Base-by-base conservation (phyloP, 179 eudicot genomes). In the Actinidia arguta region DNA sequence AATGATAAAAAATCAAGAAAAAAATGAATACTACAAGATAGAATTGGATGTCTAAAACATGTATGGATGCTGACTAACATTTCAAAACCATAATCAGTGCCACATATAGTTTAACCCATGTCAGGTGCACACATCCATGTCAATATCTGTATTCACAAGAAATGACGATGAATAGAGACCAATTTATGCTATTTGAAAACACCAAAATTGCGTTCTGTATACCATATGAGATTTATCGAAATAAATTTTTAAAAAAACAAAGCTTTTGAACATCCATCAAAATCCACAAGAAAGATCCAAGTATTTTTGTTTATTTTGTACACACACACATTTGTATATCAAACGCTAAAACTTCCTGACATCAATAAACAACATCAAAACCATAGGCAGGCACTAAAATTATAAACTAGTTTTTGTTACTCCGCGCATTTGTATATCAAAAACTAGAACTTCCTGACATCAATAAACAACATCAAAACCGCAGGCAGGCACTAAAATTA, bases 291-390 rank as follows among this genome's bases (percentile, higher is more conserved):
- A 11, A 52, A 27, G 46, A 51, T 27, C 36, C 62, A 8, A 50
- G 8, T 73, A 74, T 8, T 20, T 20, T n/a, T 74, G 61, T 48
- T 24, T 39, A 1, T 39, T 39, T 39, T 3, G 42, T 39, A 39
- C 42, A 39, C 42, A 39, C 42, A 39, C 3, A 4, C 4, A 39
- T 42, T 42, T 20, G 48, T 46, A 46, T 10, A 54, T 55, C 46
- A 12, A 75, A 55, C 61, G 39, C 48, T 9, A 7, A 9, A 75
- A 13, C 50, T 75, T 18, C 50, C n/a, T 36, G 46, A 36, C 50
- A 75, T 31, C n/a, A 54, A n/a, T 56, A 20, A 36, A 59, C 48
- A 75, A 75, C 27, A 75, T 20, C 78, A 75, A 73, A 52, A 55
- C 48, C 27, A 36, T 11, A 25, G 14, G 13, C 54, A 22, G 48